Percentiles rank a stretch among this genome's conserved stretches.
Conservation (phyloP, 805 yeast species). For the Wickerhamomyces silvicola region DNA sequence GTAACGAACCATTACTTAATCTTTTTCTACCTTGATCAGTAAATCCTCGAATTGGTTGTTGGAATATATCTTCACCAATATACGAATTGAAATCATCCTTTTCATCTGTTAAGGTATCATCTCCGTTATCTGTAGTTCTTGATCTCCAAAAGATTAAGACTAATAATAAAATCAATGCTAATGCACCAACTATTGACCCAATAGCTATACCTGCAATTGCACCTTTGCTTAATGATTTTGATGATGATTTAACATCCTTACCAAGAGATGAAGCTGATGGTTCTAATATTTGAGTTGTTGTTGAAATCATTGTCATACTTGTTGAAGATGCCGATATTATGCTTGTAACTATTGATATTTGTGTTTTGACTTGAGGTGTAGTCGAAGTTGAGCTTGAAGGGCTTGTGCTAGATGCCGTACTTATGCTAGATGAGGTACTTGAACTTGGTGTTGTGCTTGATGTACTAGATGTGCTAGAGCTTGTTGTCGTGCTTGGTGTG, state of each 20-base stretch:
- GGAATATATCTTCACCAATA: background rate
- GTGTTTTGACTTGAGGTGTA: conserved; percentile 7
- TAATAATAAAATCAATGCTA: conserved; percentile 27
- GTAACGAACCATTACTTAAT: conserved; percentile 49
- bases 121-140: conserved; percentile 10
- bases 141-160: conserved; percentile 13
- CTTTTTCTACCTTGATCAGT: conserved; percentile 38
- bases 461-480: conserved; percentile 10
- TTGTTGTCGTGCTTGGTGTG: conserved; percentile 11
- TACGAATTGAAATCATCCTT: background rate
- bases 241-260: conserved; percentile 4
- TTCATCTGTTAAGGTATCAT: conserved; percentile 7
- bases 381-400: conserved; percentile 4
- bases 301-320: background rate
- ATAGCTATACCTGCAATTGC: conserved; percentile 60
- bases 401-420: conserved; percentile 13
- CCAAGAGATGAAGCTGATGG: conserved; percentile 15
- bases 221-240: conserved; percentile 27
- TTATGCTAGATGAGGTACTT: conserved; percentile 10
- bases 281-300: conserved; percentile 1
- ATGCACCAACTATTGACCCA: conserved; percentile 42
- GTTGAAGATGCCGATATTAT: background rate
- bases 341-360: background rate
- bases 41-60: conserved; percentile 12
- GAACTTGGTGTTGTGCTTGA: conserved; percentile 9